Conservation (phyloP, 192 early-diverging fungal species). For the Podila epicladia region DNA sequence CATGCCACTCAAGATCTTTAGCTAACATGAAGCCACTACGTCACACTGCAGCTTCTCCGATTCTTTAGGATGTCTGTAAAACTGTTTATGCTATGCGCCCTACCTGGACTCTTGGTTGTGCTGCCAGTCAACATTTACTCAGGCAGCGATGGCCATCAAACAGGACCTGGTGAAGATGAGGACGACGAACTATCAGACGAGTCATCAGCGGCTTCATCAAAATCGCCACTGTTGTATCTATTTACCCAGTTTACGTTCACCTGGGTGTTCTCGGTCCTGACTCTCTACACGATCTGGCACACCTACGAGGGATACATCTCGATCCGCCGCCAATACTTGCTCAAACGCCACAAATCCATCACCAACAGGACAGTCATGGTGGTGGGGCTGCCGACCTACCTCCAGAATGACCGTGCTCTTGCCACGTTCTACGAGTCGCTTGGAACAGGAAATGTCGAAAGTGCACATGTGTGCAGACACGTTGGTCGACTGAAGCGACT, state of each 20-base stretch:
- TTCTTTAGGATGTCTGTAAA: constrained; percentile 61
- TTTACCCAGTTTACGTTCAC: constrained; percentile 56
- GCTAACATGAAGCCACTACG: background rate
- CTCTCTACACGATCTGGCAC: constrained; percentile 59
- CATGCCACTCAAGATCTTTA: background rate
- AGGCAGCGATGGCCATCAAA: constrained; percentile 4
- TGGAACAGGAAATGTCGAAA: constrained; percentile 73
- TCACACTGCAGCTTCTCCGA: constrained; percentile 57
- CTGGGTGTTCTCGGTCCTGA: constrained; percentile 61
- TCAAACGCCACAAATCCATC: constrained; percentile 54
- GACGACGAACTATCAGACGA: constrained; percentile 21
- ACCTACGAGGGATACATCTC: constrained; percentile 65
- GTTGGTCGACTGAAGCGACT: constrained; percentile 64
- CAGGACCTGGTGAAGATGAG: constrained; percentile 9
- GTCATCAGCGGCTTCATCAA: background rate
- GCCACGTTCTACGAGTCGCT: constrained; percentile 75
- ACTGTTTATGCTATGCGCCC: constrained; percentile 57
- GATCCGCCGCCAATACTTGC: constrained; percentile 55
- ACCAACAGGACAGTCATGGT: constrained; percentile 77
- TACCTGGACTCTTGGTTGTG: constrained; percentile 58
- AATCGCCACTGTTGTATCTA: constrained; percentile 26
- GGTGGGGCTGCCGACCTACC: constrained; percentile 67
- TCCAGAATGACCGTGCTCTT: constrained; percentile 63
- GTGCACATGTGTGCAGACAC: constrained; percentile 69
- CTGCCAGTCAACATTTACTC: constrained; percentile 54